Evolutionary conservation across 208 protist genomes (phyloP).

Genomic region (Naegleria fowleri): DNA sequence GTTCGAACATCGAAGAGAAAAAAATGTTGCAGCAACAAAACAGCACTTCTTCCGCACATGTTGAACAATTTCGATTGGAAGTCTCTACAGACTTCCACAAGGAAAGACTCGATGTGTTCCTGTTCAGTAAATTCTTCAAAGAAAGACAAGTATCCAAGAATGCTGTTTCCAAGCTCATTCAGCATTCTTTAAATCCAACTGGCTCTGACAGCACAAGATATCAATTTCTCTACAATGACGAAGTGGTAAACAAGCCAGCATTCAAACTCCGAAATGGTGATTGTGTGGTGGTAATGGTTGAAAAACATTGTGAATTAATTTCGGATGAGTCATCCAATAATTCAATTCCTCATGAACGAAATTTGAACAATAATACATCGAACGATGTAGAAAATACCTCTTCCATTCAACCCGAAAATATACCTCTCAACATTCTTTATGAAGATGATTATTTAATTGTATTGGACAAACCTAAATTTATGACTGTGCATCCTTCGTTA

Average conservation of each 20-base stretch:
- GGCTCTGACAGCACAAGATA: not conserved
- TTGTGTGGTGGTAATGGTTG: not conserved
- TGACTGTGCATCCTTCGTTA: slow-evolving; percentile 27
- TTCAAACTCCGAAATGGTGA: not conserved
- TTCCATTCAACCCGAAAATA: not conserved
- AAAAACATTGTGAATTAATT: not conserved
- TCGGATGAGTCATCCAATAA: not conserved
- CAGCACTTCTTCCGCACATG: not conserved
- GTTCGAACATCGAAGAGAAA: no score
- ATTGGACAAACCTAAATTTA: slow-evolving; percentile 8
- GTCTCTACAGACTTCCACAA: not conserved
- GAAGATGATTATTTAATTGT: slow-evolving; percentile 26
- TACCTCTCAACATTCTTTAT: slow-evolving; percentile 4
- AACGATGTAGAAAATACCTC: not conserved
- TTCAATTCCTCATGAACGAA: not conserved
- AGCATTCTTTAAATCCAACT: not conserved
- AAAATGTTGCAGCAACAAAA: not conserved
- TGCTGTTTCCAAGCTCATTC: not conserved
- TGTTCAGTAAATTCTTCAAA: not conserved
- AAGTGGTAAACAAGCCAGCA: not conserved
- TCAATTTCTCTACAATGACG: not conserved
- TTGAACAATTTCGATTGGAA: not conserved
- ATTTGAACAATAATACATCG: not conserved
- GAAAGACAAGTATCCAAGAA: not conserved
- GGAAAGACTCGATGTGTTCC: not conserved